A percentile compares a stretch with the other conserved stretches of the same genome.
Evolutionary conservation across 768 basidiomycete genomes (phyloP).

Genomic region (Pleurotus pulmonarius): DNA sequence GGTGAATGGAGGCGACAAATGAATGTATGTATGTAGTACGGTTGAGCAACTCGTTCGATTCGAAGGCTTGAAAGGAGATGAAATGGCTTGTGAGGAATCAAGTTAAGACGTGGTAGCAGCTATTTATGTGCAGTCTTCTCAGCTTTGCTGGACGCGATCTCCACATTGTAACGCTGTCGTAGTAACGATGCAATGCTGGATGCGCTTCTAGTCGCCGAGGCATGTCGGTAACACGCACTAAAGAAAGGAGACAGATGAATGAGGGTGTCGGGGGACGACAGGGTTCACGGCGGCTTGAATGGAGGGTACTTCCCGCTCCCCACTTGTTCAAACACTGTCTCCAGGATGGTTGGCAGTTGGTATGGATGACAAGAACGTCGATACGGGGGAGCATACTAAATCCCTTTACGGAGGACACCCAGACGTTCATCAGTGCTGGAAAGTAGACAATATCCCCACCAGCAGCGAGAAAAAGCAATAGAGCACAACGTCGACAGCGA

Average conservation of each 20-base stretch:
- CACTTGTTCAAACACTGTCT: not conserved
- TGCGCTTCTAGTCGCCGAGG: not conserved
- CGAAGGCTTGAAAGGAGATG: not conserved
- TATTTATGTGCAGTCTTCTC: no score
- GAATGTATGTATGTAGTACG: no score
- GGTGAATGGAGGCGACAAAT: no score
- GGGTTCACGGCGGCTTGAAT: no score
- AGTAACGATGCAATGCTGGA: not conserved
- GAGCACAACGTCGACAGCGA: no score
- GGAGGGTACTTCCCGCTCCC: no score
- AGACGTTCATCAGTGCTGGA: no score
- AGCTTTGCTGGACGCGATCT: no score
- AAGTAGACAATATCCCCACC: no score
- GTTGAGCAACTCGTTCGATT: not conserved
- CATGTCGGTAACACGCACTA: no score
- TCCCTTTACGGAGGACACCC: no score
- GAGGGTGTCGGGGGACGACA: not conserved
- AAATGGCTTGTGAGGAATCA: not conserved
- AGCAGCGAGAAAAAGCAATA: no score
- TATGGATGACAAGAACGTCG: not conserved
- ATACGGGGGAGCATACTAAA: not conserved
- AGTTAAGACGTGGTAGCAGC: not conserved
- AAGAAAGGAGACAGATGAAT: not conserved
- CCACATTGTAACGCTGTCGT: not conserved
- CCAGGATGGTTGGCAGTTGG: not conserved